A percentile compares a stretch with the other conserved stretches of the same genome.
These are phyloP conservation scores for Metschnikowia dekortorum DNA, from an alignment of 805 yeast genomes.

Conservation along the genomic window DNA sequence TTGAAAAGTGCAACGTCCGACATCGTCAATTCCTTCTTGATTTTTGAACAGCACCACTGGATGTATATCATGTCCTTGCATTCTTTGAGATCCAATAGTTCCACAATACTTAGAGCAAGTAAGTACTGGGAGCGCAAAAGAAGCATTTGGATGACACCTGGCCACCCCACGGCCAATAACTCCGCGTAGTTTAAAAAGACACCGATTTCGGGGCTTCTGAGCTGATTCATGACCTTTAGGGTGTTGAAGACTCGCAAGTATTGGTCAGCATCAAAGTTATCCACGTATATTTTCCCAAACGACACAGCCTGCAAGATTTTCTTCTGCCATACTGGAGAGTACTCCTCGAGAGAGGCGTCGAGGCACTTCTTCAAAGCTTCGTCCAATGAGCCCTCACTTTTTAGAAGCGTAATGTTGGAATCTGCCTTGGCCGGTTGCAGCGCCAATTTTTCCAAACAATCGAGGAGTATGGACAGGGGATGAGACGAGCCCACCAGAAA, in stretches of 20 bases:
- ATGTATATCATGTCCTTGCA: constrained; percentile 45
- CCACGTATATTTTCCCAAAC: constrained; percentile 70
- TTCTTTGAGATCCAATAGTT: constrained; percentile 42
- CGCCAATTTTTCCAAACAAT: constrained; percentile 60
- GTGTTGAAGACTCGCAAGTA: constrained; percentile 61
- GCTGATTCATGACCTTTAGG: constrained; percentile 63
- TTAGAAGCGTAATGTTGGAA: constrained; percentile 60
- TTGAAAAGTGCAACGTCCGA: constrained; percentile 58
- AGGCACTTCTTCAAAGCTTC: constrained; percentile 70
- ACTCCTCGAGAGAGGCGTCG: constrained; percentile 71
- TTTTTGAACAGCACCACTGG: constrained; percentile 78
- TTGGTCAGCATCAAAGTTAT: constrained; percentile 51
- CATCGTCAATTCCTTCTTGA: constrained; percentile 47
- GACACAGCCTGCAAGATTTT: constrained; percentile 73
- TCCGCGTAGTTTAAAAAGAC: constrained; percentile 61
- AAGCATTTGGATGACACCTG: constrained; percentile 51
- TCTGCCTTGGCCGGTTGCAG: constrained; percentile 75
- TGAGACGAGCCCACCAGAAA: constrained; percentile 81
- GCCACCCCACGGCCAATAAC: constrained; percentile 48
- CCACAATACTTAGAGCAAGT: constrained; percentile 59
- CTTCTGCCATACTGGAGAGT: constrained; percentile 77
- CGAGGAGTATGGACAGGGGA: constrained; percentile 77
- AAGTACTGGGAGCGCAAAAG: constrained; percentile 56
- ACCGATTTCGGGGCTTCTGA: constrained; percentile 64
- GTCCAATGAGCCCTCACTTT: constrained; percentile 37